A percentile compares a stretch with the other conserved stretches of the same genome.
Conservation (phyloP, 2,329 filamentous ascomycete genomes). For the Bipolaris oryzae region DNA sequence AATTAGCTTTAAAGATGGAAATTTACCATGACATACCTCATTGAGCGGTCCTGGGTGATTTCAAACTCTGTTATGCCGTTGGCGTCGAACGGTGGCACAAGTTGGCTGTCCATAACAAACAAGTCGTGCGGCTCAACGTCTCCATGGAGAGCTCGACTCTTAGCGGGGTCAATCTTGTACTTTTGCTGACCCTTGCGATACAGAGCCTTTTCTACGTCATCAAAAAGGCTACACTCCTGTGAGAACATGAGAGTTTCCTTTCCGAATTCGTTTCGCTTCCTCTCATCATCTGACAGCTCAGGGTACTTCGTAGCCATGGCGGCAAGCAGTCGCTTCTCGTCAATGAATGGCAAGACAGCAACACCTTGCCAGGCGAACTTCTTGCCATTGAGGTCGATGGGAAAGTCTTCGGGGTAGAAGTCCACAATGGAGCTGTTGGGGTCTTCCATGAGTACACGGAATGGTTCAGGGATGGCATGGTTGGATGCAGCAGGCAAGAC, state of each 20-base stretch:
- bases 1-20: slow-evolving; percentile 1
- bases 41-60: slow-evolving; percentile 66
- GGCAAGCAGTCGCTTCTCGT: slow-evolving; percentile 81
- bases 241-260: slow-evolving; percentile 84
- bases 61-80: slow-evolving; percentile 50
- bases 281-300: slow-evolving; percentile 76
- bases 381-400: slow-evolving; percentile 93
- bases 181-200: slow-evolving; percentile 77
- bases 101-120: slow-evolving; percentile 81
- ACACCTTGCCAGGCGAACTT: slow-evolving; percentile 99
- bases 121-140: slow-evolving; percentile 79
- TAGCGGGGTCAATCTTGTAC: slow-evolving; percentile 74
- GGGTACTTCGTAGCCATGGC: slow-evolving; percentile 86
- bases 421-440: slow-evolving; percentile 91
- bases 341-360: slow-evolving; percentile 91
- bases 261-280: slow-evolving; percentile 77
- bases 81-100: slow-evolving; percentile 77
- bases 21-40: slow-evolving; percentile 66
- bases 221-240: slow-evolving; percentile 82
- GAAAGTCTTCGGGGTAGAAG: slow-evolving; percentile 95
- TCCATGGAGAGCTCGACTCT: slow-evolving; percentile 79
- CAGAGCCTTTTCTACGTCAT: slow-evolving; percentile 81
- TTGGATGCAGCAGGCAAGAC: slow-evolving; percentile 92
- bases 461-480: slow-evolving; percentile 85
- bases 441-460: slow-evolving; percentile 89